Evolutionary conservation across 768 basidiomycete species (phyloP), one percentile per base, ranked within the genome.

Genomic region (Dendrothele bispora): DNA sequence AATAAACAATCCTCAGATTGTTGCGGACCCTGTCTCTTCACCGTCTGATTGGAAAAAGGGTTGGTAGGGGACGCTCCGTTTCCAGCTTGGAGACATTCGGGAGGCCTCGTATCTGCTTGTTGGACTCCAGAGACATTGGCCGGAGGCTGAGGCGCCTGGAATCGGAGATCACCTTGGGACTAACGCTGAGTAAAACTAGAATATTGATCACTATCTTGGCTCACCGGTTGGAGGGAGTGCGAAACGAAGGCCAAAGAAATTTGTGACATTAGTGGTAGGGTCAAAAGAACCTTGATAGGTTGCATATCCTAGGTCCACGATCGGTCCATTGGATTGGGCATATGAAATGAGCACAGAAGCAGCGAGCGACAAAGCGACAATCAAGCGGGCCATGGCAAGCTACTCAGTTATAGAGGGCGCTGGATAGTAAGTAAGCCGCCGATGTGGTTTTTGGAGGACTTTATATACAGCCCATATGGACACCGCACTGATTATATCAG

Each of bases 191-290:
- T n/a, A 17, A 24, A 39, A 28, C 10, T 15, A 18, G 22, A 4
- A 3, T 10, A n/a, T 32, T 10, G 4, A 30, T 3, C 21, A 20
- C 17, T 12, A 17, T 18, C 14, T n/a, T n/a, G 18, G 11, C 39
- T 30, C 55, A 63, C 68, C 69, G 10, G 56, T 6, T 11, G 71
- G 71, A 24, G 69, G 58, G 8, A 67, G 62, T 25, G 71, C 71
- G 48, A 69, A 73, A 17, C 71, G 62, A 40, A 68, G 63, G 11
- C 63, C 62, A 14, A 63, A 46, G 45, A 62, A 67, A 11, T 36
- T 45, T 1, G 60, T 58, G 22, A 58, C 55, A 20, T 50, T 46
- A 20, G 54, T 52, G 1, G 49, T 49, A 4, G 47, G 7, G 46
- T 60, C 55, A 6, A 54, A 49, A 1, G 56, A 36, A 3, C 67